These are phyloP conservation scores for Purpureocillium takamizusanense DNA, from an alignment of 2,329 filamentous ascomycete species.

Conservation along the genomic window DNA sequence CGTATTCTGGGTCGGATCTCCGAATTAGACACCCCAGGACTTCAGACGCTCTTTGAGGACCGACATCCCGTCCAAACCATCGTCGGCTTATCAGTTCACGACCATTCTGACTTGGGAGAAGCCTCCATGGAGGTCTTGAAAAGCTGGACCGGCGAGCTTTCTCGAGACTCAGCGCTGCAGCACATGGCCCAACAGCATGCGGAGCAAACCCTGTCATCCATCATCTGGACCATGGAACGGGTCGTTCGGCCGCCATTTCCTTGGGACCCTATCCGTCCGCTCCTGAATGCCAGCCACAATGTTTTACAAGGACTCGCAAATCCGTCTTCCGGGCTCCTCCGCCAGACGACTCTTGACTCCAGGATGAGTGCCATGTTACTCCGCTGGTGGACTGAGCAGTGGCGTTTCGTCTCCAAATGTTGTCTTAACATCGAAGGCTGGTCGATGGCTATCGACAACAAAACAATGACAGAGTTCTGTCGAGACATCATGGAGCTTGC, in stretches of 20 bases:
- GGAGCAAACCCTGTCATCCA: constrained; percentile 29
- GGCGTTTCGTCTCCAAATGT: constrained; percentile 71
- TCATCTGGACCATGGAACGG: constrained; percentile 32
- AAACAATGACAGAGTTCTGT: constrained; percentile 82
- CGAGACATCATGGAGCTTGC: constrained; percentile 93
- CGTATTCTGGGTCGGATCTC: constrained; percentile 70
- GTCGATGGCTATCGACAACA: constrained; percentile 68
- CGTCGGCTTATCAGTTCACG: constrained; percentile 72
- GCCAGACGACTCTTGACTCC: constrained; percentile 44
- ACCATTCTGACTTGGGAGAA: constrained; percentile 69
- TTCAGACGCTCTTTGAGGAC: constrained; percentile 61
- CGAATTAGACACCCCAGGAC: constrained; percentile 61
- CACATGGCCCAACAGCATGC: constrained; percentile 30
- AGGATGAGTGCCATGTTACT: constrained; percentile 59
- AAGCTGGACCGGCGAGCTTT: constrained; percentile 60
- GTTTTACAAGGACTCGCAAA: constrained; percentile 49
- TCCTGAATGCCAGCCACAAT: constrained; percentile 48
- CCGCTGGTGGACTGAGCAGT: constrained; percentile 76
- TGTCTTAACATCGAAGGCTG: constrained; percentile 78
- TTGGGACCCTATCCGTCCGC: constrained; percentile 49
- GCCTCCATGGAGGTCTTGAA: constrained; percentile 78
- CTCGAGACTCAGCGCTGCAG: constrained; percentile 29
- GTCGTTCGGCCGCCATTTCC: constrained; percentile 27
- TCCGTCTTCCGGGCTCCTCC: constrained; percentile 43
- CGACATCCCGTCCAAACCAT: constrained; percentile 63